These are phyloP conservation scores for Thelonectria discophora DNA, from an alignment of 2,329 filamentous ascomycete species.

Conservation along the genomic window DNA sequence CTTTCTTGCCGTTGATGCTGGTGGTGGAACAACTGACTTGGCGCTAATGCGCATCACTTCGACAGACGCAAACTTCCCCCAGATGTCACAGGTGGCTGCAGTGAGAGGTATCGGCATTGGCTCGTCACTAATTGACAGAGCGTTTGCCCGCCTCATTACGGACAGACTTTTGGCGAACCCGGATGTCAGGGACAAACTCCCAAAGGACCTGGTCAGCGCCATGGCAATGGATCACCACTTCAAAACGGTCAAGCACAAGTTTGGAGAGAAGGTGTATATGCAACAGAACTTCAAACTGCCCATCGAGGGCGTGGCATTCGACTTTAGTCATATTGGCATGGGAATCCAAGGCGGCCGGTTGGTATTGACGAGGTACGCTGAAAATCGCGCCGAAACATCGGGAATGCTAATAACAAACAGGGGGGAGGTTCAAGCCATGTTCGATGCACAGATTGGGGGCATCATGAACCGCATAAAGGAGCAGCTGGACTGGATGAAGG, in stretches of 20 bases:
- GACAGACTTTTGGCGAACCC: constrained; percentile 49
- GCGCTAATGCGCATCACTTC: constrained; percentile 54
- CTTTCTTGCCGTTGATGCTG: constrained; percentile 56
- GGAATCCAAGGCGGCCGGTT: constrained; percentile 53
- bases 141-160: constrained; percentile 52
- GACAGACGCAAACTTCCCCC: constrained; percentile 39
- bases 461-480: constrained; percentile 52
- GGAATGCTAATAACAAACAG: constrained; percentile 35
- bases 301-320: constrained; percentile 54
- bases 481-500: constrained; percentile 52
- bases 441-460: constrained; percentile 44
- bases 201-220: constrained; percentile 47
- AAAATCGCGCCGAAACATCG: not conserved
- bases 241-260: constrained; percentile 51
- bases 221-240: constrained; percentile 52
- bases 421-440: constrained; percentile 53
- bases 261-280: constrained; percentile 55
- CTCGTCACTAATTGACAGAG: constrained; percentile 55
- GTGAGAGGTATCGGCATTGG: constrained; percentile 58
- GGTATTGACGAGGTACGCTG: constrained; percentile 49
- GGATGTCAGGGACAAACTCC: constrained; percentile 50
- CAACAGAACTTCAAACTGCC: constrained; percentile 52
- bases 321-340: constrained; percentile 49
- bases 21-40: constrained; percentile 58
- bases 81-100: constrained; percentile 47